Percentiles rank a stretch among this genome's conserved stretches.
These are phyloP conservation scores for Wolfiporia cocos DNA, from an alignment of 1,284 basidiomycete species.

Conservation along the genomic window DNA sequence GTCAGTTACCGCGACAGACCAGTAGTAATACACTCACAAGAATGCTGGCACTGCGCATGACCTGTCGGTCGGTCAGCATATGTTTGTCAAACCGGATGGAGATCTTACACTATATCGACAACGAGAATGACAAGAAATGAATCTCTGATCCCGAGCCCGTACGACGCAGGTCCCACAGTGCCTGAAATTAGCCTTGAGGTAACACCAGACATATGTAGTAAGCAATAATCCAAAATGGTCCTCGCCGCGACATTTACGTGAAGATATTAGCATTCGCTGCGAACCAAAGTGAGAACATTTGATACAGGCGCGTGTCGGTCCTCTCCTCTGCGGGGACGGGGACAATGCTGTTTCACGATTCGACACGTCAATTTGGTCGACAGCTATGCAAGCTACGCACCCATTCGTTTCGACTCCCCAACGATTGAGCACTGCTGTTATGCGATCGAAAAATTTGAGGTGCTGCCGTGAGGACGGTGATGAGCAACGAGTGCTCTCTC, in stretches of 20 bases:
- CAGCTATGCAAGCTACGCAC: too few species aligned
- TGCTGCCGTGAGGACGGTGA: too few species aligned
- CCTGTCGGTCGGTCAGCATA: constrained; percentile 12
- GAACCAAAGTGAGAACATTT: constrained; percentile 66
- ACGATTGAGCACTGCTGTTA: constrained; percentile 13
- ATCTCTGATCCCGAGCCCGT: constrained; percentile 46
- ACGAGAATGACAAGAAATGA: constrained; percentile 46
- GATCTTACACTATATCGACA: constrained; percentile 44
- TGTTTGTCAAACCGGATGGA: not conserved
- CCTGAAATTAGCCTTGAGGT: constrained; percentile 43
- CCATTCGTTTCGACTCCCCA: constrained; percentile 25
- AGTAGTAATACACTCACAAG: constrained; percentile 37
- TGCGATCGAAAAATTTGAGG: too few species aligned
- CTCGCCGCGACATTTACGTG: too few species aligned
- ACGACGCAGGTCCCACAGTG: constrained; percentile 54
- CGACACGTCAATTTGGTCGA: too few species aligned
- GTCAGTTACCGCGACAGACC: not conserved
- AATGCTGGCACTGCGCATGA: constrained; percentile 36
- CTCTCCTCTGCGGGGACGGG: constrained; percentile 42
- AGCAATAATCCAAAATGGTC: too few species aligned
- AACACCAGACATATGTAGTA: not conserved
- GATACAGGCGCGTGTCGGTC: constrained; percentile 47
- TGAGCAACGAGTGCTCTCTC: too few species aligned
- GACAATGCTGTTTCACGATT: constrained; percentile 34
- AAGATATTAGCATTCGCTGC: constrained; percentile 57